These are phyloP conservation scores for Candida sonorensis DNA, from an alignment of 805 yeast species.

Conservation along the genomic window DNA sequence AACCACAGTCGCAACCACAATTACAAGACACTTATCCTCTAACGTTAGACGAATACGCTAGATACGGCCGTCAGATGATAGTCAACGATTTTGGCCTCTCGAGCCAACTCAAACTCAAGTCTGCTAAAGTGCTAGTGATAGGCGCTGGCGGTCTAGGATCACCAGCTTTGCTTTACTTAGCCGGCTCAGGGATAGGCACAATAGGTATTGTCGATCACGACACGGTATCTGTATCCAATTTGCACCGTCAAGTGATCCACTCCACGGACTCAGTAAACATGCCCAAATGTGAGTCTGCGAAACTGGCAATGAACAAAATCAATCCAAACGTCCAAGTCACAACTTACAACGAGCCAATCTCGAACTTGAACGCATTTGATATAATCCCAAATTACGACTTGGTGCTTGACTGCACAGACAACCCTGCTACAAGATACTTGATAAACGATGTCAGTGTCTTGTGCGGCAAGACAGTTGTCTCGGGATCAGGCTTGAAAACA, in stretches of 20 bases:
- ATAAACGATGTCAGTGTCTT: conserved; percentile 79
- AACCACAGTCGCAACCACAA: background rate
- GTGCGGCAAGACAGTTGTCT: conserved; percentile 62
- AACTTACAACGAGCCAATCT: conserved; percentile 46
- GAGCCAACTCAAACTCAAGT: conserved; percentile 55
- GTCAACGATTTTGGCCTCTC: conserved; percentile 67
- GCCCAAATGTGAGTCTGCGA: conserved; percentile 78
- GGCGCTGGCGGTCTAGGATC: conserved; percentile 98
- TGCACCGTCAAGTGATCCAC: conserved; percentile 88
- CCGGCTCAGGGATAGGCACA: conserved; percentile 81
- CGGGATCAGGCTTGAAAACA: conserved; percentile 86
- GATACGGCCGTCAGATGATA: conserved; percentile 95
- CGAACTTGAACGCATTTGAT: conserved; percentile 51
- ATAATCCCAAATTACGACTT: conserved; percentile 63
- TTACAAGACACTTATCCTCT: conserved; percentile 10
- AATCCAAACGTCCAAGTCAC: conserved; percentile 62
- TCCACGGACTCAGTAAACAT: conserved; percentile 57
- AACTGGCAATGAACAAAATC: conserved; percentile 38
- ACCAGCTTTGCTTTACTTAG: conserved; percentile 78
- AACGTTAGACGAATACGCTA: conserved; percentile 58
- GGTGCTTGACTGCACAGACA: conserved; percentile 90
- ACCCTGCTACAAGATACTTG: conserved; percentile 81
- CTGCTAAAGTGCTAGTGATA: conserved; percentile 60
- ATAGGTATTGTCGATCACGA: conserved; percentile 89
- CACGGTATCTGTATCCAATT: conserved; percentile 71